Conservation (phyloP, 331 rosid species). For the Spiraea crenata region DNA sequence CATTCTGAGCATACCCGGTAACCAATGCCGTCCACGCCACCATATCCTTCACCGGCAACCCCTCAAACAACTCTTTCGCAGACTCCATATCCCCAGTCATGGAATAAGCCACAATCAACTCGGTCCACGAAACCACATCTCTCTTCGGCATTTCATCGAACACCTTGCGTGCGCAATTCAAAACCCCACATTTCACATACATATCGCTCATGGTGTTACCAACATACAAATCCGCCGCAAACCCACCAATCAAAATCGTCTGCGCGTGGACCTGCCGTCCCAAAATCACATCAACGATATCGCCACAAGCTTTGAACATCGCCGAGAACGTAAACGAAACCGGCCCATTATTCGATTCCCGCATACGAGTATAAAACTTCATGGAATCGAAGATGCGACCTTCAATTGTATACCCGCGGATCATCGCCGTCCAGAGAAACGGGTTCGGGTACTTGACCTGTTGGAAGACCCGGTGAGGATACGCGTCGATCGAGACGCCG, state of each 20-base stretch:
- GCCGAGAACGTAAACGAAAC: constrained; percentile 46
- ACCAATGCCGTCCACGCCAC: constrained; percentile 51
- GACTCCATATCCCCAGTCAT: constrained; percentile 36
- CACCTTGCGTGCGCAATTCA: constrained; percentile 41
- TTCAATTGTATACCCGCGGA: constrained; percentile 37
- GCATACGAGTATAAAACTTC: constrained; percentile 28
- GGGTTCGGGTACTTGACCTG: constrained; percentile 37
- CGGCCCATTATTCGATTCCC: constrained; percentile 28
- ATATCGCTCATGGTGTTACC: constrained; percentile 49
- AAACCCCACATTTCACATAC: constrained; percentile 42
- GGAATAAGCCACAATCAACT: constrained; percentile 39
- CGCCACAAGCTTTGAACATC: constrained; percentile 41
- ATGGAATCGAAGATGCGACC: constrained; percentile 25
- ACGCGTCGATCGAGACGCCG: constrained; percentile 26
- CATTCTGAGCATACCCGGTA: constrained; percentile 38
- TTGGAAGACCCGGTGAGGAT: constrained; percentile 32
- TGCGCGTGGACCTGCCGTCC: constrained; percentile 47
- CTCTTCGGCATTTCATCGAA: constrained; percentile 50
- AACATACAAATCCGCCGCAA: constrained; percentile 41
- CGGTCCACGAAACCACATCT: constrained; percentile 49
- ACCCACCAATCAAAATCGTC: constrained; percentile 45
- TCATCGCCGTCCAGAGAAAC: constrained; percentile 51
- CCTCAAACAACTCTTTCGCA: constrained; percentile 34
- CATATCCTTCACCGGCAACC: constrained; percentile 32
- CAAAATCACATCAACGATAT: constrained; percentile 18